Conservation (phyloP, 2,329 filamentous ascomycete genomes). For the Xylaria sp. region DNA sequence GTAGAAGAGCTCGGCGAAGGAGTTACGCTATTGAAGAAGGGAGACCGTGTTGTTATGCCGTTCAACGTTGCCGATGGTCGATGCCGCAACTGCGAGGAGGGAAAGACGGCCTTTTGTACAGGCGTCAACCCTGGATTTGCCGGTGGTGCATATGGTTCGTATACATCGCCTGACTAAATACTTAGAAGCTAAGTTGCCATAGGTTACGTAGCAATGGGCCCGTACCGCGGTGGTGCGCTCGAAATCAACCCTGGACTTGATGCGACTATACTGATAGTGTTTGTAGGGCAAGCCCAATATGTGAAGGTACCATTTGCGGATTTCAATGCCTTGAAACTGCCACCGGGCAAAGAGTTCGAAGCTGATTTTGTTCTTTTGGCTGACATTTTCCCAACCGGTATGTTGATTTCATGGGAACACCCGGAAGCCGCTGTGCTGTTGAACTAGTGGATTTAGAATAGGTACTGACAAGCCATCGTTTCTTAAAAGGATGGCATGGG, state of each 20-base stretch:
- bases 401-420: neutral
- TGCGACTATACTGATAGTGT: neutral
- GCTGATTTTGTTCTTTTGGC: constrained; percentile 23
- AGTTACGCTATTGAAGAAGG: constrained; percentile 23
- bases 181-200: neutral
- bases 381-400: constrained; percentile 27
- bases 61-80: constrained; percentile 25
- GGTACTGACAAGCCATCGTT: neutral
- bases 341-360: constrained; percentile 23
- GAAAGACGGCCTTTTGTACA: constrained; percentile 25
- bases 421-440: neutral
- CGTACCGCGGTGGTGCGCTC: constrained; percentile 10
- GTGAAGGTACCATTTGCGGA: constrained; percentile 23
- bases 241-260: neutral
- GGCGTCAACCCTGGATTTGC: constrained; percentile 27
- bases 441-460: neutral
- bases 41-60: constrained; percentile 24
- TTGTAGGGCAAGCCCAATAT: constrained; percentile 21
- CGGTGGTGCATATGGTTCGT: constrained; percentile 21
- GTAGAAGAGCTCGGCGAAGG: constrained; percentile 22
- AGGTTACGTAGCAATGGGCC: constrained; percentile 27
- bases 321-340: constrained; percentile 26
- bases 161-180: neutral
- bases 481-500: constrained; percentile 18
- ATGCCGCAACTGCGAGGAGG: constrained; percentile 29